These are phyloP conservation scores for Ceratonia siliqua DNA, from an alignment of 306 rosid genomes.

Conservation along the genomic window DNA sequence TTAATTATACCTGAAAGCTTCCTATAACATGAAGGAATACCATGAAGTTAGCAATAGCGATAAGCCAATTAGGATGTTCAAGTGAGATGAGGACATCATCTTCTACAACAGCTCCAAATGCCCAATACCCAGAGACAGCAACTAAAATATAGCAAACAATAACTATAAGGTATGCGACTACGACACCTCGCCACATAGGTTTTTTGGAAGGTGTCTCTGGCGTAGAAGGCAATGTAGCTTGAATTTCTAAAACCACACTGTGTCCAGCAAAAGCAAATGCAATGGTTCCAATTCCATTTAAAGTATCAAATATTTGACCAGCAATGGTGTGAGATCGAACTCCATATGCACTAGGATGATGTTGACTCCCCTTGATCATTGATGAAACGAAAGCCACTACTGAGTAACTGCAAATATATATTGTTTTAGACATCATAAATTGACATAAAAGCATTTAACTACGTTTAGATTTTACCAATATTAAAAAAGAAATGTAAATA, in stretches of 20 bases:
- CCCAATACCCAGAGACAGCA: slow-evolving; percentile 66
- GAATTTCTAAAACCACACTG: slow-evolving; percentile 65
- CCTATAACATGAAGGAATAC: slow-evolving; percentile 73
- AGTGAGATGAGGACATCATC: slow-evolving; percentile 73
- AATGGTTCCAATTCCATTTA: slow-evolving; percentile 63
- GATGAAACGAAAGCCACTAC: slow-evolving; percentile 50
- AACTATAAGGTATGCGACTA: slow-evolving; percentile 52
- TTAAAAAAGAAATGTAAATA: no score
- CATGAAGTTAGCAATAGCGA: slow-evolving; percentile 61
- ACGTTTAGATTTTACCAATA: no score
- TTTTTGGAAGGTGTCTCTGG: slow-evolving; percentile 50
- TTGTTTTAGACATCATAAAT: neutral
- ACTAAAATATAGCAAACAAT: slow-evolving; percentile 52
- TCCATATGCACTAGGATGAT: slow-evolving; percentile 32
- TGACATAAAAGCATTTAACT: no score
- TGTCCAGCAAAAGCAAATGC: slow-evolving; percentile 80
- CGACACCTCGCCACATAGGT: slow-evolving; percentile 74
- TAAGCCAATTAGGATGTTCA: slow-evolving; percentile 54
- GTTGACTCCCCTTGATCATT: slow-evolving; percentile 26
- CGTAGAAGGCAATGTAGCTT: slow-evolving; percentile 74
- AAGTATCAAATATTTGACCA: slow-evolving; percentile 40
- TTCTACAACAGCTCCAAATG: slow-evolving; percentile 54
- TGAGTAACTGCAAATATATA: slow-evolving; percentile 48
- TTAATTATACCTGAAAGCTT: slow-evolving; percentile 58
- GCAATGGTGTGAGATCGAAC: slow-evolving; percentile 39